A percentile compares a stretch with the other conserved stretches of the same genome.
phyloP scores from a whole-genome alignment of 2,329 filamentous ascomycete species.

The Chaetomiaceae sp. region DNA sequence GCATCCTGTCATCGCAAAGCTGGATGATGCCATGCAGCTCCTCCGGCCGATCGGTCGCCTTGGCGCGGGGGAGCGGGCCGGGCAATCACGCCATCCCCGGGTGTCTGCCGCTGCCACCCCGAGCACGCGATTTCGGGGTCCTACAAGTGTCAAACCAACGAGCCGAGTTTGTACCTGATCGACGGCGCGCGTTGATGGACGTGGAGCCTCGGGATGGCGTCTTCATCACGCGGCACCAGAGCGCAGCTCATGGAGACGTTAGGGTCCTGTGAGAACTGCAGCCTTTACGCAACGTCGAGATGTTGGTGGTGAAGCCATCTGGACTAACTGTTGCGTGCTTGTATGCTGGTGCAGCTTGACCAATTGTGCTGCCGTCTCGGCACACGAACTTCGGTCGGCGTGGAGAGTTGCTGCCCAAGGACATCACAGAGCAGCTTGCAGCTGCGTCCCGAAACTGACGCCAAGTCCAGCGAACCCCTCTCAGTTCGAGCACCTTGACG shows the following conservation, averaged over 20 bases:
- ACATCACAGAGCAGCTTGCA: too few species aligned
- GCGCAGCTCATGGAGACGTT: neutral
- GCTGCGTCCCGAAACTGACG: too few species aligned
- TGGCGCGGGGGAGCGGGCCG: conserved; percentile 11
- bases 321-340: neutral
- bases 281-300: neutral
- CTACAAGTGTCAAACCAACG: neutral
- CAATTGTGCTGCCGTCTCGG: neutral
- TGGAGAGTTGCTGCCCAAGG: too few species aligned
- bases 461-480: too few species aligned
- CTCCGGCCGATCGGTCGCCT: conserved; percentile 9
- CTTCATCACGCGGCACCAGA: neutral
- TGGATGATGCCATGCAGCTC: conserved; percentile 11
- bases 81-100: conserved; percentile 8
- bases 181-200: neutral
- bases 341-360: neutral
- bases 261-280: neutral
- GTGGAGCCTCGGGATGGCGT: neutral
- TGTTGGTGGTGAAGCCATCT: neutral
- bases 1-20: conserved; percentile 3
- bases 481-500: neutral
- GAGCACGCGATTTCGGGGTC: too few species aligned
- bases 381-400: too few species aligned
- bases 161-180: too few species aligned
- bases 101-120: too few species aligned